Base-by-base conservation (phyloP, 768 basidiomycete species). In the Peribolospora kevripleyi region DNA sequence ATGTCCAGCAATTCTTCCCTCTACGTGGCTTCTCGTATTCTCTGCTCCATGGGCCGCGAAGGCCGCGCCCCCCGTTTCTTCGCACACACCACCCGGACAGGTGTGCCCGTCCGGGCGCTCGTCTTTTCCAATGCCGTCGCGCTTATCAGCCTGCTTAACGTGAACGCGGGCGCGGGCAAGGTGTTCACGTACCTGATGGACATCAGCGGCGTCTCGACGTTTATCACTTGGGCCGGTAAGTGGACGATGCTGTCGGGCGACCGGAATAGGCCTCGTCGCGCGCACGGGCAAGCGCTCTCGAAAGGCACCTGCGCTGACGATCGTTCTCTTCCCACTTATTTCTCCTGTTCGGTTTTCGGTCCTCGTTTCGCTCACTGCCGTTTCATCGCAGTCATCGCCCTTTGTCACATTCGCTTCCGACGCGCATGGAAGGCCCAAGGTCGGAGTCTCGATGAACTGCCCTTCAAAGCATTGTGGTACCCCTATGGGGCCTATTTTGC, bases 321-420 rank as follows among this genome's bases (percentile, higher is more conserved):
- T 25, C 25, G 25, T 25, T 25, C 25, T 25, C 25, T 25, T 25
- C 25, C 25, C 25, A 25, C 25, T 25, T 25, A 25, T 25, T 25
- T 25, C 25, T 25, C 25, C 25, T 25, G 25, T 25, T 25, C 25
- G 25, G 25, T 25, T 25, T 25, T 25, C 25, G 25, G 25, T 25
- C 25, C 25, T 25, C 25, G 25, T 25, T 25, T 25, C 25, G 25
- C 1, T 25, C 25, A 25, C 25, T 25, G 25, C 25, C 25, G 25
- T 25, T 25, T 25, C 25, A 25, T 25, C 25, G 25, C 25, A 25
- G 25, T 25, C 25, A 63, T 63, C 56, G 59, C 59, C 53, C 25
- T 62, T 43, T 61, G 58, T 41, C 60, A 61, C 57, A 59, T 64
- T 46, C 59, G 63, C 25, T 64, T 64, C 62, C 56, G 63, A n/a